Conservation (phyloP, 1,284 basidiomycete genomes). For the Fomitiporia mediterranea region DNA sequence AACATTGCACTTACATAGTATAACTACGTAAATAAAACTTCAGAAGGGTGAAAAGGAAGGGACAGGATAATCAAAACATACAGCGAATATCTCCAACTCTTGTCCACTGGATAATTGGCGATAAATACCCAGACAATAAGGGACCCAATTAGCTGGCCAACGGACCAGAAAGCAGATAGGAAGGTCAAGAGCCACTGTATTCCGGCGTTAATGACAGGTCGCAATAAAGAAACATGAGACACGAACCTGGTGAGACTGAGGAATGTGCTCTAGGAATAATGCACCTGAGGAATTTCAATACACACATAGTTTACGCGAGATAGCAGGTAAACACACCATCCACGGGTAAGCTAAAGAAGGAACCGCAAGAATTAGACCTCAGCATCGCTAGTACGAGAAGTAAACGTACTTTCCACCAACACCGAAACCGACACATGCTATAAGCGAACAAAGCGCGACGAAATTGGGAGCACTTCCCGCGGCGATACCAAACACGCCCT, state of each 20-base stretch:
- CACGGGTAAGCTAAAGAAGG: slow-evolving; percentile 40
- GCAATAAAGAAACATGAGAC: not conserved
- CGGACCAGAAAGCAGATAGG: slow-evolving; percentile 61
- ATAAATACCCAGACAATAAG: slow-evolving; percentile 51
- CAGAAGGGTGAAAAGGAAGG: slow-evolving; percentile 1
- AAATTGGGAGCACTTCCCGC: slow-evolving; percentile 53
- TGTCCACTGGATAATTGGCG: slow-evolving; percentile 41
- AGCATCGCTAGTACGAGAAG: not conserved
- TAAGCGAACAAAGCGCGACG: slow-evolving; percentile 43
- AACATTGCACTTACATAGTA: slow-evolving; percentile 31
- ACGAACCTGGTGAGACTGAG: slow-evolving; percentile 44
- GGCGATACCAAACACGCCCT: slow-evolving; percentile 51
- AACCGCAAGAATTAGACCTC: not conserved
- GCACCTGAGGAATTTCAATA: slow-evolving; percentile 33
- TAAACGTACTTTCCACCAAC: slow-evolving; percentile 49
- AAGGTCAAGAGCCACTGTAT: slow-evolving; percentile 52
- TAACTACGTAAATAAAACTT: slow-evolving; percentile 28
- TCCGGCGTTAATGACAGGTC: not conserved
- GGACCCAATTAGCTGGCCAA: slow-evolving; percentile 53
- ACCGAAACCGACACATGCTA: slow-evolving; percentile 52
- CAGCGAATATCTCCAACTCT: slow-evolving; percentile 62
- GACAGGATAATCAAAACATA: slow-evolving; percentile 28
- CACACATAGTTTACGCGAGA: not conserved
- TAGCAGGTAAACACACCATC: slow-evolving; percentile 41
- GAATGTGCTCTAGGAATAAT: slow-evolving; percentile 53